Evolutionary conservation across 352 stramenopile genomes (phyloP).

Genomic region (Phytophthora aleatoria): DNA sequence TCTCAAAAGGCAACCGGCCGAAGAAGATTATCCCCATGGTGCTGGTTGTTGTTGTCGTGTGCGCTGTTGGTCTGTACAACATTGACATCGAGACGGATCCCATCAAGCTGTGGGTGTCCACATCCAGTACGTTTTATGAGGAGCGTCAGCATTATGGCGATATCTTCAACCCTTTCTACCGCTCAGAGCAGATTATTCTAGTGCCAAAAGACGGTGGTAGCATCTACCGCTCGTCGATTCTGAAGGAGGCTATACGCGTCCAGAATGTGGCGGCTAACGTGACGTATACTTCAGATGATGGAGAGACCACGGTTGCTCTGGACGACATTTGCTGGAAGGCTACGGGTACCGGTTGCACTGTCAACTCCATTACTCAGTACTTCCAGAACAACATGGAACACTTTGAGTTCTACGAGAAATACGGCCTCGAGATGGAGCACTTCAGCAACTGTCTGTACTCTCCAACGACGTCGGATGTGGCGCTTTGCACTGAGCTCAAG

Average conservation of each 20-base stretch:
- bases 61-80: slow-evolving; percentile 40
- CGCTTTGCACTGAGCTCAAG: slow-evolving; percentile 46
- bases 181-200: slow-evolving; percentile 63
- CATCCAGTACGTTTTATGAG: slow-evolving; percentile 55
- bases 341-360: slow-evolving; percentile 55
- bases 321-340: slow-evolving; percentile 72
- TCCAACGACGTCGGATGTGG: slow-evolving; percentile 52
- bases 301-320: slow-evolving; percentile 29
- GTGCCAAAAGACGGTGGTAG: slow-evolving; percentile 61
- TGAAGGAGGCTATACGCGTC: slow-evolving; percentile 56
- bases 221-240: slow-evolving; percentile 52
- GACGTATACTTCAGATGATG: slow-evolving; percentile 34
- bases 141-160: slow-evolving; percentile 59
- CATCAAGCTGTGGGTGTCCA: slow-evolving; percentile 69
- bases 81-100: slow-evolving; percentile 64
- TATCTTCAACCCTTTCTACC: slow-evolving; percentile 75
- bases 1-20: slow-evolving; percentile 42
- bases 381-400: slow-evolving; percentile 67
- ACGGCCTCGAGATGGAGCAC: slow-evolving; percentile 52
- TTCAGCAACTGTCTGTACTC: slow-evolving; percentile 66
- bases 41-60: slow-evolving; percentile 44
- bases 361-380: slow-evolving; percentile 68
- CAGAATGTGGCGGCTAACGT: slow-evolving; percentile 49
- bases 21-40: slow-evolving; percentile 46
- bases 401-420: slow-evolving; percentile 63